Conservation (phyloP, 768 basidiomycete genomes). For the Termitomyces sp. region DNA sequence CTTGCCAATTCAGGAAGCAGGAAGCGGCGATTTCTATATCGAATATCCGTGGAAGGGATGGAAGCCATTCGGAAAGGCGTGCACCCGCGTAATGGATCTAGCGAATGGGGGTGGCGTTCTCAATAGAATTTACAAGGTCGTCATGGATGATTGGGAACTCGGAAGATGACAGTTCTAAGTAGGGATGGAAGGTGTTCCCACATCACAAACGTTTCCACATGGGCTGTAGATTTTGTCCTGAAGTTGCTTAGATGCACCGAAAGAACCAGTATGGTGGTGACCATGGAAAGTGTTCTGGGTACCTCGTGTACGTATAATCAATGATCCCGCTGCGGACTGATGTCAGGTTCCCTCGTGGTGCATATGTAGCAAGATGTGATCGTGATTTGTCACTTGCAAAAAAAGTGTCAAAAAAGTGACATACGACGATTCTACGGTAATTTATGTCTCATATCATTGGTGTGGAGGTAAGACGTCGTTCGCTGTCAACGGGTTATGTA, state of each 20-base stretch:
- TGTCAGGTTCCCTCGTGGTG: not conserved
- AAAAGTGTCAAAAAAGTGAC: not conserved
- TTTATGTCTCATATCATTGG: too few species aligned
- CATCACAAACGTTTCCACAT: not conserved
- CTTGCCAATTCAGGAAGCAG: not conserved
- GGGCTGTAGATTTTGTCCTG: too few species aligned
- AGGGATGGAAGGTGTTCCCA: not conserved
- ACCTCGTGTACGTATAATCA: too few species aligned
- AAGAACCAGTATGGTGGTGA: too few species aligned
- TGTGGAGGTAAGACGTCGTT: not conserved
- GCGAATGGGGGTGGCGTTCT: not conserved
- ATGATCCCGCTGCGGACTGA: too few species aligned
- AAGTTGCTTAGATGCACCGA: not conserved
- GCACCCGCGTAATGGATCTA: too few species aligned
- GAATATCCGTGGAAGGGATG: not conserved
- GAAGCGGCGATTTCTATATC: not conserved
- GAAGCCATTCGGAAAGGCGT: too few species aligned
- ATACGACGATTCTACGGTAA: not conserved
- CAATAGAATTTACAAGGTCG: too few species aligned
- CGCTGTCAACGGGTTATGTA: not conserved
- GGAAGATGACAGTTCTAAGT: not conserved
- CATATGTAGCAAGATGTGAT: too few species aligned
- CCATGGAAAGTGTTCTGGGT: too few species aligned
- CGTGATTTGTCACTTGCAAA: not conserved
- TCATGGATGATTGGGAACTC: not conserved